phyloP scores from a whole-genome alignment of 108 stramenopile genomes.

The Mediolabrus comicus region DNA sequence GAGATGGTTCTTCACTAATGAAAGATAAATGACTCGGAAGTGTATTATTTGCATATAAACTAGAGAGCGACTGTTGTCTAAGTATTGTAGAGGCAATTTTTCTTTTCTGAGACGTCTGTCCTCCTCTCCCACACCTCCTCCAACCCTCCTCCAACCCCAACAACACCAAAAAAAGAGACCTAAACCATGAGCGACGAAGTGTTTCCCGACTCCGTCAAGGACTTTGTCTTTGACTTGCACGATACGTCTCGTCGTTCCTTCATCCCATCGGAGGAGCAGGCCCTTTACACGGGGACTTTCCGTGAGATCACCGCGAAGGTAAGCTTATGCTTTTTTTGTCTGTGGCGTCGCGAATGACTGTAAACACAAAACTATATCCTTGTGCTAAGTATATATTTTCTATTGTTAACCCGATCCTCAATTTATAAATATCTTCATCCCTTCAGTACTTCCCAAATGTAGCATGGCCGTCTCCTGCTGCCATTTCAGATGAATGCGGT shows the following conservation, averaged over 20 bases:
- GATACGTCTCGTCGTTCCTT: conserved; percentile 80
- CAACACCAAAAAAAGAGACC: conserved; percentile 1
- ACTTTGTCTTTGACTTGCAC: conserved; percentile 93
- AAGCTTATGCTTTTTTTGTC: neutral
- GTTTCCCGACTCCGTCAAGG: conserved; percentile 76
- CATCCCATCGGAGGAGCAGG: conserved; percentile 69
- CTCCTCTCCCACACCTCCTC: no score
- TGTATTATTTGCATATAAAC: no score
- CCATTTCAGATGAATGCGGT: conserved; percentile 82
- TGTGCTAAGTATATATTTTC: conserved; percentile 1
- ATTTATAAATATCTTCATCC: neutral
- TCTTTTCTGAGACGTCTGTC: no score
- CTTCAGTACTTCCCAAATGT: conserved; percentile 75
- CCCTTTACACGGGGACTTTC: conserved; percentile 60
- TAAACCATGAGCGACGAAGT: conserved; percentile 28
- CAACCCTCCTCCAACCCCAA: neutral
- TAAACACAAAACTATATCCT: neutral
- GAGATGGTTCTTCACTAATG: no score
- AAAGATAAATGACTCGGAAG: no score
- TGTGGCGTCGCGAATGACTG: neutral
- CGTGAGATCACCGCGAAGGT: conserved; percentile 72
- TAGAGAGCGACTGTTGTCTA: no score
- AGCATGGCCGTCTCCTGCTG: conserved; percentile 84
- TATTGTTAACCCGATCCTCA: neutral
- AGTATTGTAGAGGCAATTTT: no score